Conservation (phyloP, 192 early-diverging fungal species). For the Obelidium mucronatum region DNA sequence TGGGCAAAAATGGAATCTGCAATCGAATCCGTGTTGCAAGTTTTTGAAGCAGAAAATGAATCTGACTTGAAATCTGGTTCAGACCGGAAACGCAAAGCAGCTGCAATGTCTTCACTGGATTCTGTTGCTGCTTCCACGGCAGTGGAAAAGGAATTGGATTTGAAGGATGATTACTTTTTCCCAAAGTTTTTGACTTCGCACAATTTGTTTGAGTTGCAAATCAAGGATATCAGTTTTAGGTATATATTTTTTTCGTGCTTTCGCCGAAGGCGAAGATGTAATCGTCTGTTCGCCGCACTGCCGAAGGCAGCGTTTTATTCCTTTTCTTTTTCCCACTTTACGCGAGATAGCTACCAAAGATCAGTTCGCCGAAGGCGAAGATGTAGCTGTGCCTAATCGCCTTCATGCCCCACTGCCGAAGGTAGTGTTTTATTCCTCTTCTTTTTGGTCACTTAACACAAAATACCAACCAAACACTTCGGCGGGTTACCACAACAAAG, state of each 20-base stretch:
- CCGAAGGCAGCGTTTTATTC: no score
- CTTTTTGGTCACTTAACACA: no score
- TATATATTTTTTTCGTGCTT: background rate
- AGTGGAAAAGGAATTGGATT: slow-evolving; percentile 1
- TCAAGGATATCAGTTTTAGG: slow-evolving; percentile 82
- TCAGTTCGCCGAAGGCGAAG: no score
- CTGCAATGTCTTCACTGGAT: background rate
- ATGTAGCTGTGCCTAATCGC: no score
- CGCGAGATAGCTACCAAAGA: no score
- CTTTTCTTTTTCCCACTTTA: no score
- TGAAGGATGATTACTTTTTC: slow-evolving; percentile 58
- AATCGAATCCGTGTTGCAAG: slow-evolving; percentile 1
- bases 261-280: no score
- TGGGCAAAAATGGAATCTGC: slow-evolving; percentile 43
- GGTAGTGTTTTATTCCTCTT: no score
- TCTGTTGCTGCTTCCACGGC: background rate
- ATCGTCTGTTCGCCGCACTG: no score
- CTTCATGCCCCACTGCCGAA: no score
- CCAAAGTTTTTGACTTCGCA: slow-evolving; percentile 79
- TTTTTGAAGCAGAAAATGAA: slow-evolving; percentile 30
- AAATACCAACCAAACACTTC: no score
- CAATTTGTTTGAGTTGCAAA: slow-evolving; percentile 77
- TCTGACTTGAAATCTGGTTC: slow-evolving; percentile 28
- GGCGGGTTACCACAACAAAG: no score
- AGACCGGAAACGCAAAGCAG: slow-evolving; percentile 26